Conservation (phyloP, 345 rosid species). For the Heritiera fomes region DNA sequence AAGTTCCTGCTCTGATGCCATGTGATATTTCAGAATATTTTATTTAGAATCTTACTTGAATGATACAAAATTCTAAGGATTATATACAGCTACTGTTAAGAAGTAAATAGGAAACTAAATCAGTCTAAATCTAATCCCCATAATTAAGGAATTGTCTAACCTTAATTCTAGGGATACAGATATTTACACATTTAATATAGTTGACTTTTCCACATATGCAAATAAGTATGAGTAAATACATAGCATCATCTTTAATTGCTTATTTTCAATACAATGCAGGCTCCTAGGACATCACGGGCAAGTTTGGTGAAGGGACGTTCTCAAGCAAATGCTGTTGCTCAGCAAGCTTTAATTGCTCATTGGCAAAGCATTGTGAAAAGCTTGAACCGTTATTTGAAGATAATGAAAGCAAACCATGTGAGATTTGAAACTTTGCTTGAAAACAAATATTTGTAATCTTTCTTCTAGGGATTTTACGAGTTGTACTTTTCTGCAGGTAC, state of each 20-base stretch:
- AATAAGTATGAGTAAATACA: neutral
- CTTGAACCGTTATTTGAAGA: conserved; percentile 65
- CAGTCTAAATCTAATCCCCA: too few relatives aligned
- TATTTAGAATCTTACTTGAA: too few relatives aligned
- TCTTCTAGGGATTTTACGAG: conserved; percentile 19
- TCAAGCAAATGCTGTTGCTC: conserved; percentile 96
- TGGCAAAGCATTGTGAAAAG: conserved; percentile 98
- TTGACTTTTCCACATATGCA: neutral
- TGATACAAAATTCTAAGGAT: too few relatives aligned
- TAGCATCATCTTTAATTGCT: neutral
- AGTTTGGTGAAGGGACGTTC: conserved; percentile 95
- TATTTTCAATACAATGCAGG: conserved; percentile 52
- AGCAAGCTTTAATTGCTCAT: conserved; percentile 95
- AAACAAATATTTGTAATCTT: conserved; percentile 17
- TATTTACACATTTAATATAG: too few relatives aligned
- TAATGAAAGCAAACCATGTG: conserved; percentile 77
- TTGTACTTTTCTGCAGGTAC: conserved; percentile 56
- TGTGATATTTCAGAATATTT: too few relatives aligned
- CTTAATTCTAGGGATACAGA: too few relatives aligned
- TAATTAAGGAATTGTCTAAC: too few relatives aligned
- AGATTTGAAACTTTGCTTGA: conserved; percentile 36
- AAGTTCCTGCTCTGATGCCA: too few relatives aligned
- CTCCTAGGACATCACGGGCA: conserved; percentile 92
- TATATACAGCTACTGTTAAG: too few relatives aligned
- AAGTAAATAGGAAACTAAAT: too few relatives aligned